Base-by-base conservation (phyloP, 2,329 filamentous ascomycete genomes). In the Ceratocystis eucalypticola region DNA sequence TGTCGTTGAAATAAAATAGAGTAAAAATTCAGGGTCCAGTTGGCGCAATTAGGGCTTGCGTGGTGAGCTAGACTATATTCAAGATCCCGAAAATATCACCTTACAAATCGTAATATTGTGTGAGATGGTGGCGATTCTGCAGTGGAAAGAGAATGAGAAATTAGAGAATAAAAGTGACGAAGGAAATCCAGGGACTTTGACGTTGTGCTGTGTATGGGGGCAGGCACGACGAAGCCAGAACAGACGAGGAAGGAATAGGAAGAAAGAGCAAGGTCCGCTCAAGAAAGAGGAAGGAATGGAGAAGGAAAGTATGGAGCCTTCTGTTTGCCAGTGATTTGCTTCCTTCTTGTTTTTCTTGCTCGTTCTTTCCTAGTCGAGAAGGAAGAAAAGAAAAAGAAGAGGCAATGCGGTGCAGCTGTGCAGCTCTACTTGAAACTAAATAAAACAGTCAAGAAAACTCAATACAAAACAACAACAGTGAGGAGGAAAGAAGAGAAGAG, bases 271-370 rank as follows among this genome's bases (percentile, higher is more conserved):
- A 41, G 37, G 37, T 41, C 37, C 22, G 25, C 8, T 25, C 28
- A 62, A 45, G 59, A 62, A 46, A 62, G 59, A 62, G 59, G 41
- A 46, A 62, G 59, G 41, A 46, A 62, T 41, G 41, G 33, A 62
- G 59, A 46, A 62, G 41, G 37, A 62, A 46, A 62, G 61, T 33
- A 46, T 62, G 61, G 61, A 46, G 41, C 37, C 37, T 44, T 22
- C 8, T 15, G 61, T 45, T 46, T 4, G 53, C 33, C 10, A 41
- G 37, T 41, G 37, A 59, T 17, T 59, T 59, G n/a, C 17, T 59
- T 12, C 25, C 30, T 57, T 12, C 22, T 59, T 33, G 53, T 57
- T 33, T 17, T 37, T 30, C 10, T n/a, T 8, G 53, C 17, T 59
- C 53, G 17, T 59, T 30, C 46, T 12, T 50, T n/a, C 53, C 48